Evolutionary conservation across 257 asterid genomes (phyloP), one percentile per base, ranked within the genome.

Genomic region (Solanum ahanhuiri): DNA sequence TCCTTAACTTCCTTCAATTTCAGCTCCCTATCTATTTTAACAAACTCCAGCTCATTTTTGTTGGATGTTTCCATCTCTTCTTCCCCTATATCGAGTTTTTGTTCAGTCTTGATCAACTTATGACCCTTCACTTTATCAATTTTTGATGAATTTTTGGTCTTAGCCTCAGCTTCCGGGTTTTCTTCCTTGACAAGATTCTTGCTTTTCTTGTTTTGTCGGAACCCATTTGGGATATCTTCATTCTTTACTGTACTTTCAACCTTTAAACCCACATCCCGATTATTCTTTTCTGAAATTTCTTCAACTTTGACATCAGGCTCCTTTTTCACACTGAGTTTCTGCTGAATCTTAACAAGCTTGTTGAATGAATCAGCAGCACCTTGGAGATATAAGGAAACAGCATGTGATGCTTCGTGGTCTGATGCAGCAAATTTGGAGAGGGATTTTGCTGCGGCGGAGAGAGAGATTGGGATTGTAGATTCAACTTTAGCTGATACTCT

Each of bases 321-420:
- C 28, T 18, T 33, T 15, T 33, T 71, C 23, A 60, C 64, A 25
- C 60, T 43, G 45, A 82, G 84, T 23, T 90, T 88, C 60, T 85
- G 85, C 83, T 91, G 97, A 71, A 90, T 86, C 41, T 90, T 90
- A 58, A 91, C 92, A 58, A 95, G 86, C 22, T 51, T 81, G 70
- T 90, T 89, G 90, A 93, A 93, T 63, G 96, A 91, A 5, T 92
- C 89, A 4, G 95, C 87, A 30, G 93, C 63, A 57, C 93, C 92
- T 25, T 88, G 87, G 79, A 94, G 72, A 87, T 91, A 94, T 41
- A 90, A 12, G 51, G 92, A 85, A 15, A 93, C 88, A 18, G 93
- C 90, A 43, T 91, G 83, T 33, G 96, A 92, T 63, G 96, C 90
- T 22, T 95, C 96, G 66, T 87, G 90, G 1, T 92, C 93, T 41